Conservation (phyloP, 192 early-diverging fungal species). For the Backusella circina region DNA sequence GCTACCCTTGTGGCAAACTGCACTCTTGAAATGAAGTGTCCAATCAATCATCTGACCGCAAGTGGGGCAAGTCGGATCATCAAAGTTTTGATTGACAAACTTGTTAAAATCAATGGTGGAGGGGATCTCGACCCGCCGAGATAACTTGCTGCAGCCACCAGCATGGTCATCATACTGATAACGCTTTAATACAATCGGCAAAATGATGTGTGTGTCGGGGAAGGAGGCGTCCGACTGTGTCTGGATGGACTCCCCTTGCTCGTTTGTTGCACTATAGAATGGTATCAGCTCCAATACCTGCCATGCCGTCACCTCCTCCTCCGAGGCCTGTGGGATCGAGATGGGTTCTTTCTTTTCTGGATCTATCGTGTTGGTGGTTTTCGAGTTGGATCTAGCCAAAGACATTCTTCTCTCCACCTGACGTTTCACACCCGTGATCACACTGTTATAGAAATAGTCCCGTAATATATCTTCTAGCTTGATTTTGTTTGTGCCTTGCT, state of each 20-base stretch:
- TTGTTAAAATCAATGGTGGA: neutral
- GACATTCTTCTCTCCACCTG: neutral
- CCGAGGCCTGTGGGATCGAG: neutral
- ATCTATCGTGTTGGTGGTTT: neutral
- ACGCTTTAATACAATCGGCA: neutral
- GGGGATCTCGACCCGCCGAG: neutral
- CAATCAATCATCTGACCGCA: neutral
- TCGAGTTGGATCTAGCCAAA: neutral
- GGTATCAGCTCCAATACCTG: neutral
- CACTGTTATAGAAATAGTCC: neutral
- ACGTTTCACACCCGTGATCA: neutral
- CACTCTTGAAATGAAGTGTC: neutral
- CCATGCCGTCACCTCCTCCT: neutral
- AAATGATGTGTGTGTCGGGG: constrained; percentile 31
- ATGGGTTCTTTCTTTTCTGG: neutral
- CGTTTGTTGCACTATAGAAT: neutral
- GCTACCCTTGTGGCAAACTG: neutral
- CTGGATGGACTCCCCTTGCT: constrained; percentile 7
- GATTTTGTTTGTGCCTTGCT: neutral
- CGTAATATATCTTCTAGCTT: neutral
- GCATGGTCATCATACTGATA: neutral
- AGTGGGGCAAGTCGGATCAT: neutral
- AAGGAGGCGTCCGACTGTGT: constrained; percentile 44
- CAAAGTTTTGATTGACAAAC: neutral
- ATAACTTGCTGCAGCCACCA: neutral